Evolutionary conservation across 2,329 filamentous ascomycete species (phyloP), one percentile per base, ranked within the genome.

Genomic region (Aspergillus pseudotamarii): DNA sequence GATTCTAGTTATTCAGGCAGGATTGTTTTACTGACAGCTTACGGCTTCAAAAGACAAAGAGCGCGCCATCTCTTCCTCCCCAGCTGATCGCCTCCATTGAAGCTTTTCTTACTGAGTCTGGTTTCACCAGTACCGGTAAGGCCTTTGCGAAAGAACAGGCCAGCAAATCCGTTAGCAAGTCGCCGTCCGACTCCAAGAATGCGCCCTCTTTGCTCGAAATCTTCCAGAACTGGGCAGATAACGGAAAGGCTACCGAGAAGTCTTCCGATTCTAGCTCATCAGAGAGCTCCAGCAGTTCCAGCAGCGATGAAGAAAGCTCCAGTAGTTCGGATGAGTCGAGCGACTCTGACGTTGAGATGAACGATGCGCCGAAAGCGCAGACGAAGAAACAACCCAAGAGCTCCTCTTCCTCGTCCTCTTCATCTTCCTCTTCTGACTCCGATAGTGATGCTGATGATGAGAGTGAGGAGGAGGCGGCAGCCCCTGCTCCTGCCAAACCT

Each of bases 1-100:
- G 9, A 9, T 48, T 30, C 65, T 57, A 63, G 19, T 41, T 19
- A 9, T 41, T 32, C 50, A 14, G 32, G 10, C 5, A 23, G 48
- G 21, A 57, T 34, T 23, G 45, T 6, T 36, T 16, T 36, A 11
- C 45, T 58, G 43, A 34, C 14, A 51, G 30, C 45, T 48, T 54
- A 59, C 58, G 61, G 43, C 66, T 62, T 50, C 38, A 46, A 60
- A 53, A 76, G 73, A 64, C 65, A 36, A 71, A 74, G 69, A 71
- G 57, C 54, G 32, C 41, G 21, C 54, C 57, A 63, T 75, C 80
- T 54, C 83, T 86, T 30, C 84, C 89, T 5, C 77, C 84, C 32
- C 84, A 90, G 75, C 80, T 93, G 41, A 81, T 93, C 73, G 85
- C 88, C 64, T 81, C 92, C 19, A 84, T 93, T 70, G 87, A 87